A percentile compares a stretch with the other conserved stretches of the same genome.
Conservation (phyloP, 78 protist species). For the Planoprotostelium fungivorum region DNA sequence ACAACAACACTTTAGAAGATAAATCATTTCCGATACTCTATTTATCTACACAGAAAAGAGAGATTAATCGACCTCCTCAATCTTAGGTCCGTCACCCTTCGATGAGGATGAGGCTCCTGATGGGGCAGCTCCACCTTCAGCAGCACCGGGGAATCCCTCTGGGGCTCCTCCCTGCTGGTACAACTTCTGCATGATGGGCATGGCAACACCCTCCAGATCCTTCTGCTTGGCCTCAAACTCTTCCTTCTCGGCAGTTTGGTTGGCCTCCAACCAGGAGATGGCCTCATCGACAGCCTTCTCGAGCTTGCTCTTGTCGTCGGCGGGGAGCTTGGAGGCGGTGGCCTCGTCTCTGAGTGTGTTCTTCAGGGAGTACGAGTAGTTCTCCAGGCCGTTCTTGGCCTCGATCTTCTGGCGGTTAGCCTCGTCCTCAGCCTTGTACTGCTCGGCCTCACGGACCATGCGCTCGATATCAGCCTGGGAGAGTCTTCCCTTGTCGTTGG, state of each 20-base stretch:
- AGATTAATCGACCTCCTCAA: neutral
- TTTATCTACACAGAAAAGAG: no score
- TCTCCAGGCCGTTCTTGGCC: slow-evolving; percentile 85
- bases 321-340: slow-evolving; percentile 88
- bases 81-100: neutral
- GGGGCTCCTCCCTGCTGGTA: slow-evolving; percentile 73
- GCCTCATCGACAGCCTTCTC: slow-evolving; percentile 75
- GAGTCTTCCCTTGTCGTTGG: slow-evolving; percentile 84
- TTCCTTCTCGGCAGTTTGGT: slow-evolving; percentile 79
- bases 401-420: slow-evolving; percentile 52
- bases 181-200: slow-evolving; percentile 85
- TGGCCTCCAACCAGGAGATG: slow-evolving; percentile 85
- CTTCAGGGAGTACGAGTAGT: slow-evolving; percentile 74
- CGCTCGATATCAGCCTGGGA: slow-evolving; percentile 84
- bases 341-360: slow-evolving; percentile 50
- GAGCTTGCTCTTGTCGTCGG: slow-evolving; percentile 85
- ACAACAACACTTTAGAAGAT: no score
- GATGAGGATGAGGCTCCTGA: slow-evolving; percentile 5
- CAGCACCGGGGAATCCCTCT: slow-evolving; percentile 63
- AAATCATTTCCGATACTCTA: no score
- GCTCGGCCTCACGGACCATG: slow-evolving; percentile 93
- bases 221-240: slow-evolving; percentile 84
- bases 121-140: slow-evolving; percentile 27
- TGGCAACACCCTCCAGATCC: slow-evolving; percentile 74
- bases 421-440: slow-evolving; percentile 86